A percentile compares a stretch with the other conserved stretches of the same genome.
These are phyloP conservation scores for Diaporthe capsici DNA, from an alignment of 2,329 filamentous ascomycete species.

Conservation along the genomic window DNA sequence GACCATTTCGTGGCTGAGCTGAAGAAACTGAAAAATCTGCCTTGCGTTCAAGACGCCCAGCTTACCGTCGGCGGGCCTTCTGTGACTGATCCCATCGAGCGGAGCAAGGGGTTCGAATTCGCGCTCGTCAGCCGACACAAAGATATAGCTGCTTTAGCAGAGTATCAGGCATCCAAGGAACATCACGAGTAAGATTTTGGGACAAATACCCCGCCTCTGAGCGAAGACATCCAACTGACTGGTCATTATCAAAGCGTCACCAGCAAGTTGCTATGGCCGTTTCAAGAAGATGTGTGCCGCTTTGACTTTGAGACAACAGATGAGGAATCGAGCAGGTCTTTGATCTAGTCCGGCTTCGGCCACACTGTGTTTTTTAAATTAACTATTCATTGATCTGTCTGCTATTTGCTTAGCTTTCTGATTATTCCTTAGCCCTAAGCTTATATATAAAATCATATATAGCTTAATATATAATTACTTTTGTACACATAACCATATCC, in stretches of 20 bases:
- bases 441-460: too few species aligned
- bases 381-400: too few species aligned
- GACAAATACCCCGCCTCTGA: background rate
- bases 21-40: conserved; percentile 61
- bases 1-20: conserved; percentile 61
- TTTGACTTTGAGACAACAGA: conserved; percentile 68
- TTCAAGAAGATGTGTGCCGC: conserved; percentile 64
- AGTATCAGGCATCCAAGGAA: conserved; percentile 67
- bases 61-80: conserved; percentile 67
- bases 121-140: conserved; percentile 66
- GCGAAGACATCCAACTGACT: background rate
- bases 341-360: conserved; percentile 21
- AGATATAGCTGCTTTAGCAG: conserved; percentile 58
- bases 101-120: conserved; percentile 67
- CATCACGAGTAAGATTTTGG: conserved; percentile 59
- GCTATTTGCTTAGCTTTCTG: too few species aligned
- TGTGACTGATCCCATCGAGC: conserved; percentile 64
- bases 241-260: conserved; percentile 58
- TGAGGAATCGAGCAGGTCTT: conserved; percentile 52
- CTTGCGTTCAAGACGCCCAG: conserved; percentile 62
- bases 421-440: too few species aligned
- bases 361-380: too few species aligned
- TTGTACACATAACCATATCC: too few species aligned
- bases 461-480: too few species aligned
- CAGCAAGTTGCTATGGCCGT: conserved; percentile 64